Base-by-base conservation (phyloP, 1,139 yeast genomes). In the Magnusiomyces suaveolens region DNA sequence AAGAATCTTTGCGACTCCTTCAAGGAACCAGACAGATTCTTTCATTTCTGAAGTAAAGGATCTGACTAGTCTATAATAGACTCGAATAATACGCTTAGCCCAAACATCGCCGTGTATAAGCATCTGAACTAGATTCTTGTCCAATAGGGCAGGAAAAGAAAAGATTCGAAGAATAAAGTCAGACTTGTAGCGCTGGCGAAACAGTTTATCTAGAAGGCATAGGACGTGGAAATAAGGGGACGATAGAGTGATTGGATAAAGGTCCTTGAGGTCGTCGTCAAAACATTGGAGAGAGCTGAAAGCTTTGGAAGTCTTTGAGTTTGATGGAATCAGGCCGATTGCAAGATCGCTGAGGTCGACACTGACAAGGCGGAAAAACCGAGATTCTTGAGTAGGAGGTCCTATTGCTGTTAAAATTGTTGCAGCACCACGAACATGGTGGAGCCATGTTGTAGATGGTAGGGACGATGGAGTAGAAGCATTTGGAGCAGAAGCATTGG, bases 381-480 rank as follows among this genome's bases (percentile, higher is more conserved):
- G 60, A n/a, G 70, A 65, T 21, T 82, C 77, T 60, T 86, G 92
- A 18, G 92, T 87, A 54, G 89, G 73, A 2, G 96, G 96, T 87
- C 97, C 89, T n/a, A 89, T 96, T 0, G 97, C 95, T 0, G 96
- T 87, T 55, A 90, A 74, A 50, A 90, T 90, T 0, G 97, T 90
- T 2, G 96, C 97, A 0, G 97, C 96, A 23, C 97, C 97, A 63
- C 94, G 87, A 16, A 90, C 97, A 66, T 90, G 97, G 73, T 88
- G 92, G 56, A 90, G 83, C 97, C 97, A 90, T 0, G 97, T 96
- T 3, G 92, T 83, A 1, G 97, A 92, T 1, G 96, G 95, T 54
- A 89, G 72, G 3, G 87, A 79, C 48, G 68, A 59, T 58, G 65
- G 63, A 25, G 66, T 64, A 16, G 32, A 75, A 1, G 95, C 89